phyloP scores from a whole-genome alignment of 2,329 filamentous ascomycete genomes.

The Trichoderma sp. region DNA sequence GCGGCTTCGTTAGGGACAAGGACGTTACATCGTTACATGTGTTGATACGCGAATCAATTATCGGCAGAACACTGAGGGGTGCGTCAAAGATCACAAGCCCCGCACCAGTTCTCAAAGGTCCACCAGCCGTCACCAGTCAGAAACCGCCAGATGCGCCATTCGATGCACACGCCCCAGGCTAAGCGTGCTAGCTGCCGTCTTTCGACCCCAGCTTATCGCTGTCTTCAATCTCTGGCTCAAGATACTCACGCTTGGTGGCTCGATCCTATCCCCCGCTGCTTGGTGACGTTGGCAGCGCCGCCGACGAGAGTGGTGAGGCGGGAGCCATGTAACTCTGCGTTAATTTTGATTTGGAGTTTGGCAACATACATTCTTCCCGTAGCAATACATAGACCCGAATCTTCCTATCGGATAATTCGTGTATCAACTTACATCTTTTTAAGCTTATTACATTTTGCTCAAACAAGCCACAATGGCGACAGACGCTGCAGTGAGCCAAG shows the following conservation, averaged over 20 bases:
- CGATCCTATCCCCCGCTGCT: neutral
- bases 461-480: slow-evolving; percentile 31
- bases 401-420: neutral
- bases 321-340: neutral
- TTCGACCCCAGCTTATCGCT: slow-evolving; percentile 12
- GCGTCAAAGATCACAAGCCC: slow-evolving; percentile 10
- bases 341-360: neutral
- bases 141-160: slow-evolving; percentile 2
- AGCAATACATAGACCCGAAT: neutral
- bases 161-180: neutral
- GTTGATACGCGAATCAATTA: neutral
- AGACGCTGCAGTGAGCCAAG: slow-evolving; percentile 51
- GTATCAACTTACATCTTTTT: neutral
- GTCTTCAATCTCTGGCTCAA: neutral
- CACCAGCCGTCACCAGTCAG: slow-evolving; percentile 17
- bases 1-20: neutral
- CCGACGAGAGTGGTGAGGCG: slow-evolving; percentile 7
- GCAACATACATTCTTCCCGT: neutral
- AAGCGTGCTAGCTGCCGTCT: slow-evolving; percentile 10
- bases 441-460: neutral
- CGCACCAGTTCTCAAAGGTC: slow-evolving; percentile 16
- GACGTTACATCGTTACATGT: slow-evolving; percentile 2
- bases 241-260: slow-evolving; percentile 4
- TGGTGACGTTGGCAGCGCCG: neutral
- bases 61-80: slow-evolving; percentile 2